Evolutionary conservation across 768 basidiomycete genomes (phyloP), one percentile per base, ranked within the genome.

Genomic region (Leccinum ochraceum): DNA sequence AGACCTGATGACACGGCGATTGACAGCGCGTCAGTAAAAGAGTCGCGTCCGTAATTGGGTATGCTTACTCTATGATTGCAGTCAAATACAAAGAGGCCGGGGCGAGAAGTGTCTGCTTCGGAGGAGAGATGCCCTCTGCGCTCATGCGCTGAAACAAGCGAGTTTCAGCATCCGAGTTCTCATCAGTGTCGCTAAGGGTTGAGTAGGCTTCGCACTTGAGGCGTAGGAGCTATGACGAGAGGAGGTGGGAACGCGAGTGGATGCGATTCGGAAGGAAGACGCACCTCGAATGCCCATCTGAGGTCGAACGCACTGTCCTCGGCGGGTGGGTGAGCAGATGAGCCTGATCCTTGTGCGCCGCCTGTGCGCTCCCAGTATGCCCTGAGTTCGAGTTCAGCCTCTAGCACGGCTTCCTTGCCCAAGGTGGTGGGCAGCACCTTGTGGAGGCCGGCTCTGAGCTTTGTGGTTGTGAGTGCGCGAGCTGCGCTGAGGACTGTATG

Each of bases 131-230:
- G 28, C 81, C 80, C n/a, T 80, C 72, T 55, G 76, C 77, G 46
- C 67, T 70, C 81, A 91, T 86, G 44, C 82, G 81, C 56, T 88
- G 87, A 63, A 84, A 81, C 56, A 90, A 78, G 63, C 81, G 84
- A 42, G 72, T 76, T 69, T 91, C 87, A 6, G 86, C 83, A 13
- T 81, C 78, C 16, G 83, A 78, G 67, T 94, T 88, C 68, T 94
- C 92, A 67, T 90, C 88, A 6, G 82, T 78, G 70, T 94, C 89
- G 67, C 90, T 91, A 60, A 93, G 80, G 1, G 90, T 90, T 20
- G 91, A 93, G 73, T 94, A 93, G 1, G 90, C 89, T 74, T 92
- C 91, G 69, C 94, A 92, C 75, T 94, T 95, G 69, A 94, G 80
- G 55, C 87, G 86, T 66, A 93, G 80, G 34, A 94, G 80, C 90